Evolutionary conservation across 2,329 filamentous ascomycete genomes (phyloP).

Genomic region (Trichophyton equinum): DNA sequence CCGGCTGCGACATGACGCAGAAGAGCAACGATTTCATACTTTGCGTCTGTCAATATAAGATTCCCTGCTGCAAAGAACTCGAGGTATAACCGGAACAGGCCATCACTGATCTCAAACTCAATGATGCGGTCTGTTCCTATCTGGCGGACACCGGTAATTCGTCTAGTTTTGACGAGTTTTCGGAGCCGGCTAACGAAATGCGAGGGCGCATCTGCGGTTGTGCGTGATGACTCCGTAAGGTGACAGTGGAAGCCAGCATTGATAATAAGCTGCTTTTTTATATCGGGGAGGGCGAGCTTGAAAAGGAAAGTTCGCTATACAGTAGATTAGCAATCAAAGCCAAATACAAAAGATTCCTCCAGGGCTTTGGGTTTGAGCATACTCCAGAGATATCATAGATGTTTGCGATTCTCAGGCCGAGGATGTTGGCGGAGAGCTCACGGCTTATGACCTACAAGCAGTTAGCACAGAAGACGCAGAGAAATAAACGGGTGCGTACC

Average conservation of each 20-base stretch:
- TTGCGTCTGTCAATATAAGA: conserved; percentile 76
- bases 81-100: conserved; percentile 71
- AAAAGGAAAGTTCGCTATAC: conserved; percentile 72
- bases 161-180: conserved; percentile 75
- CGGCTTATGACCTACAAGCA: conserved; percentile 68
- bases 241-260: conserved; percentile 96
- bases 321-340: conserved; percentile 8
- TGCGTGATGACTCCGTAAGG: conserved; percentile 77
- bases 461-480: neutral
- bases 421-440: conserved; percentile 68
- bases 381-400: conserved; percentile 88
- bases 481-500: conserved; percentile 21
- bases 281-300: conserved; percentile 83
- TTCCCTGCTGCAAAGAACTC: conserved; percentile 97
- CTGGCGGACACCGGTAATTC: conserved; percentile 69
- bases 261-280: conserved; percentile 78
- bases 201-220: conserved; percentile 72
- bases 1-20: conserved; percentile 69
- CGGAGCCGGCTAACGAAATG: conserved; percentile 73
- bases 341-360: neutral
- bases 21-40: conserved; percentile 69
- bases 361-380: conserved; percentile 9
- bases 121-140: conserved; percentile 89
- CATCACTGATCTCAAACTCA: conserved; percentile 86
- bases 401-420: conserved; percentile 72